Conservation (phyloP, 1,284 basidiomycete species). For the Entoloma clypeatum region DNA sequence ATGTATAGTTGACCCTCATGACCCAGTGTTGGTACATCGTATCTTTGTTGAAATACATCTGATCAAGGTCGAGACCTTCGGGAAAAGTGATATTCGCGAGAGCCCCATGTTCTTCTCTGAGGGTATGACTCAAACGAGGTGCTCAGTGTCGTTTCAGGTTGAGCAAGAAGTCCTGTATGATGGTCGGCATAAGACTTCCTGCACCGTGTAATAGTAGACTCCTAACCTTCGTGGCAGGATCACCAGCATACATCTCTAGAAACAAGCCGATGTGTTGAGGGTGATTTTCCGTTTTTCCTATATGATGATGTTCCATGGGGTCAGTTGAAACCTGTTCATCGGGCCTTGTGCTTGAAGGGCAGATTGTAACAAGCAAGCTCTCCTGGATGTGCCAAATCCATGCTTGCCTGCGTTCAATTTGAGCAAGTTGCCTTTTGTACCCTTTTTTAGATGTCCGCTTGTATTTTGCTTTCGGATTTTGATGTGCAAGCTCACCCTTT, state of each 20-base stretch:
- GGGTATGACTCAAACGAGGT: no score
- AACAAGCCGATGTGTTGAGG: constrained; percentile 1
- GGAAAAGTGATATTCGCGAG: no score
- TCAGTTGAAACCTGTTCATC: not conserved
- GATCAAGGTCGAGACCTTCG: no score
- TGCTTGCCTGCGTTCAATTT: constrained; percentile 7
- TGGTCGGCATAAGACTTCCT: no score
- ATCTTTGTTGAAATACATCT: no score
- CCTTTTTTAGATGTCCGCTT: constrained; percentile 7
- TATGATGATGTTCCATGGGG: constrained; percentile 4
- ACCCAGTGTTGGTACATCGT: no score
- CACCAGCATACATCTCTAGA: not conserved
- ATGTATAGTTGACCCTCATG: no score
- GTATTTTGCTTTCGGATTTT: constrained; percentile 5
- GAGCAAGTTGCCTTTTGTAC: constrained; percentile 4
- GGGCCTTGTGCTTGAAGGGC: not conserved
- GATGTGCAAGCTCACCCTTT: constrained; percentile 16
- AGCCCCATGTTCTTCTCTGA: no score
- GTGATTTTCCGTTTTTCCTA: constrained; percentile 1
- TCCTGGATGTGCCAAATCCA: not conserved
- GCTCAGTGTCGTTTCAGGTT: no score
- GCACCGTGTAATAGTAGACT: no score
- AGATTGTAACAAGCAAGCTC: not conserved
- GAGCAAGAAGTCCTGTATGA: not conserved
- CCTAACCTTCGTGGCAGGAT: constrained; percentile 3